These are phyloP conservation scores for Pelargonium myrrhifolium DNA, from an alignment of 441 rosid species.

Conservation along the genomic window DNA sequence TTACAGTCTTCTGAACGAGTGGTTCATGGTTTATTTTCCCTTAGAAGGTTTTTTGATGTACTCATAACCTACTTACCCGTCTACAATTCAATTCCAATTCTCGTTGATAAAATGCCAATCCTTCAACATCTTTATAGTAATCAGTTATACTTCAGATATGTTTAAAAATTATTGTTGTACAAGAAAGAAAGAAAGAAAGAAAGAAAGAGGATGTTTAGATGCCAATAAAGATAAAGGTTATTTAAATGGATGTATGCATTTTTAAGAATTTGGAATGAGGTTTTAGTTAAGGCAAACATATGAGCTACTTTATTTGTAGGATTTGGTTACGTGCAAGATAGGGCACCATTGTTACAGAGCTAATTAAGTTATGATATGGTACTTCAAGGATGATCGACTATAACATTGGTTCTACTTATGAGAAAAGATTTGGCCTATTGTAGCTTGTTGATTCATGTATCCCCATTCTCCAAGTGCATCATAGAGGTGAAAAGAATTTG, in stretches of 20 bases:
- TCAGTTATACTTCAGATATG: neutral
- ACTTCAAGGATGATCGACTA: neutral
- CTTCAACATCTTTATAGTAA: too few species aligned
- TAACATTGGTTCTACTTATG: neutral
- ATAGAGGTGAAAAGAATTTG: neutral
- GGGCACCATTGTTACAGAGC: neutral
- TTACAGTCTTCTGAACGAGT: too few species aligned
- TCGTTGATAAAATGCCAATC: too few species aligned
- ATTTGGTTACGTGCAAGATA: neutral
- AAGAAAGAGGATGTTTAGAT: neutral
- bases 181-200: neutral
- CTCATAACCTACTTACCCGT: too few species aligned
- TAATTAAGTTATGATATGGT: neutral
- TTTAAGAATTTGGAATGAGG: neutral
- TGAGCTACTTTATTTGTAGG: neutral
- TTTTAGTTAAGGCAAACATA: neutral
- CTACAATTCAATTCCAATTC: neutral
- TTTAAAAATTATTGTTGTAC: neutral
- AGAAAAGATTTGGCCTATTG: neutral
- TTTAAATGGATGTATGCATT: neutral
- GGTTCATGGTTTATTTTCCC: neutral
- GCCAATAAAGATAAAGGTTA: neutral
- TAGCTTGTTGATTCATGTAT: neutral
- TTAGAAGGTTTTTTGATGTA: neutral
- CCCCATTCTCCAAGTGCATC: neutral